These are phyloP conservation scores for Paecilomyces sp. DNA, from an alignment of 2,329 filamentous ascomycete genomes.

Conservation along the genomic window DNA sequence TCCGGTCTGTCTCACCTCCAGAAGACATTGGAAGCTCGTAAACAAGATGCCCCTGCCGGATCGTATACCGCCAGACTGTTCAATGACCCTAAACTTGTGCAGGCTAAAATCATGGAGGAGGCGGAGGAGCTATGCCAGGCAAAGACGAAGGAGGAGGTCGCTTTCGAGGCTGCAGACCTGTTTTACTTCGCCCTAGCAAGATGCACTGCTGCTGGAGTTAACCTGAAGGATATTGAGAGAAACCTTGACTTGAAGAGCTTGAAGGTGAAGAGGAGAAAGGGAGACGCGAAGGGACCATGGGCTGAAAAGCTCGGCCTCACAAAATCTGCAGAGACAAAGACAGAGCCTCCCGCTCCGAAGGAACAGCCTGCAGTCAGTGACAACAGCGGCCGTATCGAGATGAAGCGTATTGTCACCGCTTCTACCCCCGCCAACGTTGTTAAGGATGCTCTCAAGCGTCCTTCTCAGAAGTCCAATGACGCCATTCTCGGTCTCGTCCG, in stretches of 20 bases:
- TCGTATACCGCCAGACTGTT: conserved; percentile 94
- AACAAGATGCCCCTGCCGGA: conserved; percentile 72
- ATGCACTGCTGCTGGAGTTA: conserved; percentile 77
- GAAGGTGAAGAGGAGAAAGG: conserved; percentile 88
- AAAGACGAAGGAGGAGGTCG: conserved; percentile 70
- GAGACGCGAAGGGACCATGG: conserved; percentile 92
- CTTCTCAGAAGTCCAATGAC: conserved; percentile 91
- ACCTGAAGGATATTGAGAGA: conserved; percentile 78
- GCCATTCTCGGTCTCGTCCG: conserved; percentile 84
- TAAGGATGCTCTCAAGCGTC: conserved; percentile 69
- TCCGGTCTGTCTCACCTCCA: conserved; percentile 76
- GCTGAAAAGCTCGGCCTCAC: conserved; percentile 70
- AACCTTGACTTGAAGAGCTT: conserved; percentile 91
- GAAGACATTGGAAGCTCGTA: conserved; percentile 76
- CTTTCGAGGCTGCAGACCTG: conserved; percentile 90
- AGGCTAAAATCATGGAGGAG: conserved; percentile 98
- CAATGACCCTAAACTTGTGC: conserved; percentile 78
- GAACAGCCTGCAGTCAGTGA: conserved; percentile 44
- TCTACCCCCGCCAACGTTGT: conserved; percentile 60
- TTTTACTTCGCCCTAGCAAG: conserved; percentile 94
- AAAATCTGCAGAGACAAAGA: conserved; percentile 25
- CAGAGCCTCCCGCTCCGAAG: conserved; percentile 21
- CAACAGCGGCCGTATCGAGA: conserved; percentile 62
- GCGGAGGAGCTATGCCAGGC: conserved; percentile 91
- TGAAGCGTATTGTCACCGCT: conserved; percentile 70